Percentiles rank a stretch among this genome's conserved stretches.
These are phyloP conservation scores for Cytospora piceicola DNA, from an alignment of 2,329 filamentous ascomycete species.

Conservation along the genomic window DNA sequence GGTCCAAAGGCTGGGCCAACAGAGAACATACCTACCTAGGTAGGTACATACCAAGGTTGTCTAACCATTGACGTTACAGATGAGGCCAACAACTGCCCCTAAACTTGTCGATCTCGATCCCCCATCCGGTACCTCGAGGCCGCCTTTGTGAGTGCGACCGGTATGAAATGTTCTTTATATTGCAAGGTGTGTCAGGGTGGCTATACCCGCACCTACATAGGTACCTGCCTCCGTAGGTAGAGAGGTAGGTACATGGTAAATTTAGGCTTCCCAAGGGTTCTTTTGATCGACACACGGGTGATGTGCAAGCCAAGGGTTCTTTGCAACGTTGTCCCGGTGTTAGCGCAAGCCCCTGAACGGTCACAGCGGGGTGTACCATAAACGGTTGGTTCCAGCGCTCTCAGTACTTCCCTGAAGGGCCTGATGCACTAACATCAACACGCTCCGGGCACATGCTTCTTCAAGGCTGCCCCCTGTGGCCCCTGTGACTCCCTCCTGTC, in stretches of 20 bases:
- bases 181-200: not conserved
- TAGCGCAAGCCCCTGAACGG: constrained; percentile 1
- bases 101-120: not conserved
- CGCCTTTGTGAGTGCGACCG: not conserved
- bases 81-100: not conserved
- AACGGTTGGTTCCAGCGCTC: not conserved
- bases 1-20: too few species aligned
- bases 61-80: not conserved
- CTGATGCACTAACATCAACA: not conserved
- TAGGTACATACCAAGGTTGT: not conserved
- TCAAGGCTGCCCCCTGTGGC: not conserved
- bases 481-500: not conserved
- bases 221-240: not conserved
- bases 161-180: not conserved
- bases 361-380: not conserved
- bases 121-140: not conserved
- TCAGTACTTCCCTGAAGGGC: not conserved
- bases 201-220: not conserved
- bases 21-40: too few species aligned
- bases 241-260: not conserved
- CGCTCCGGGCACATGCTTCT: not conserved
- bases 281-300: not conserved
- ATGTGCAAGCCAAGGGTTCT: not conserved
- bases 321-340: not conserved
- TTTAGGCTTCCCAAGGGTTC: not conserved